Conservation (phyloP, 768 basidiomycete genomes). For the Mycena rosella region DNA sequence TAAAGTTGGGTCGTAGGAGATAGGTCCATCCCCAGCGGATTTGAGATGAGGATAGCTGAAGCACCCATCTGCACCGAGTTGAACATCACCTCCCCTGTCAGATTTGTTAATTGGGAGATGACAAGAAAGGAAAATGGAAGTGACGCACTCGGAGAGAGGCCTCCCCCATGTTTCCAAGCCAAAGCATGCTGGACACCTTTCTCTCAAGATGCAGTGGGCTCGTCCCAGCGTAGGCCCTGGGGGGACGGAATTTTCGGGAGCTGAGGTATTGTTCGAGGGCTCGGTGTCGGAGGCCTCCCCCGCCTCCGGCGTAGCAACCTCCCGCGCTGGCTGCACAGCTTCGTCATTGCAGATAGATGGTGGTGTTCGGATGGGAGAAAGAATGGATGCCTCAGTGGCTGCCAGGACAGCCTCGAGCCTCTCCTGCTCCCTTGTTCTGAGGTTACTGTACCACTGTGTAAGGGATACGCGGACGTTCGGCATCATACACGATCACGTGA, state of each 20-base stretch:
- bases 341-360: no score
- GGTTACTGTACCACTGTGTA: constrained; percentile 47
- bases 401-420: constrained; percentile 27
- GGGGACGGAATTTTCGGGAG: background rate
- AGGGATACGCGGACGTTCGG: no score
- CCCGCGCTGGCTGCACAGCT: no score
- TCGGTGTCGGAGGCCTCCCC: background rate
- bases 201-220: constrained; percentile 41
- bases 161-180: constrained; percentile 42
- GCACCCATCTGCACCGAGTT: constrained; percentile 53
- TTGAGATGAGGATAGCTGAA: constrained; percentile 53
- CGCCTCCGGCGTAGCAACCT: no score
- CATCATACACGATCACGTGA: no score
- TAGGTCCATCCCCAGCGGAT: constrained; percentile 46
- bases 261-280: background rate
- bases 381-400: background rate
- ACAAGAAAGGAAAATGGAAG: no score
- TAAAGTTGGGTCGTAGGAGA: constrained; percentile 47
- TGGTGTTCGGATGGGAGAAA: background rate
- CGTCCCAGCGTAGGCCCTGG: background rate
- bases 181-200: constrained; percentile 52
- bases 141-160: constrained; percentile 39
- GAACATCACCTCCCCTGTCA: constrained; percentile 52
- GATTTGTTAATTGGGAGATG: no score
- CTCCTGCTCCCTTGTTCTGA: constrained; percentile 35